phyloP scores from a whole-genome alignment of 345 rosid species.

The Syzygium aqueum region DNA sequence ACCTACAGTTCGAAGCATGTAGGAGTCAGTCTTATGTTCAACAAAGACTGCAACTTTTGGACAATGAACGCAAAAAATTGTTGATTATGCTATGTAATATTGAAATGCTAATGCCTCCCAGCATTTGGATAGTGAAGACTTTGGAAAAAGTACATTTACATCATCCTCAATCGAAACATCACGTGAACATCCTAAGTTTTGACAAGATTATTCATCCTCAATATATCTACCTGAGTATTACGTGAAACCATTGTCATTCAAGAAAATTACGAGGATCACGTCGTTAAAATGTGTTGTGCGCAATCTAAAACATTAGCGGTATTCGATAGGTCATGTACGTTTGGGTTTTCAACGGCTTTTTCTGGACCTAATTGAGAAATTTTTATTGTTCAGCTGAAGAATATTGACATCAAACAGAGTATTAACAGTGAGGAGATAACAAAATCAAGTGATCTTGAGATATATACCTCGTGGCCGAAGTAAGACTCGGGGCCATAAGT shows the following conservation, averaged over 20 bases:
- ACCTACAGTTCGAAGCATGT: constrained; percentile 32
- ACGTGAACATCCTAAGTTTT: not conserved
- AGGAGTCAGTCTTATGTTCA: not conserved
- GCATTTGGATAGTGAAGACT: not conserved
- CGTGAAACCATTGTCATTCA: not conserved
- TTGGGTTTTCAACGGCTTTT: not conserved
- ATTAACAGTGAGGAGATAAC: not conserved
- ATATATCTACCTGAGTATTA: not conserved
- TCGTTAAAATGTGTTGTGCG: not conserved
- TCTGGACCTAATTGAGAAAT: not conserved
- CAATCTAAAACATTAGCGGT: not conserved
- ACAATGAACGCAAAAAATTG: not conserved
- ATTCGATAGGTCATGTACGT: not conserved
- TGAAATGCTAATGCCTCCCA: not conserved
- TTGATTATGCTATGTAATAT: not conserved
- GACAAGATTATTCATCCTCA: not conserved
- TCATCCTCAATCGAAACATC: not conserved
- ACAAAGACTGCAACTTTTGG: not conserved
- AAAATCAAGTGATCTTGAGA: not conserved
- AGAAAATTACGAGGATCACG: not conserved
- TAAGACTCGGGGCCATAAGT: constrained; percentile 72
- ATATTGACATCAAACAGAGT: not conserved
- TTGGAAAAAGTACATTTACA: not conserved
- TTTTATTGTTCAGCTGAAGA: not conserved
- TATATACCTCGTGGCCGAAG: constrained; percentile 64